These are phyloP conservation scores for Teunomyces cretensis DNA, from an alignment of 805 yeast genomes.

Conservation along the genomic window DNA sequence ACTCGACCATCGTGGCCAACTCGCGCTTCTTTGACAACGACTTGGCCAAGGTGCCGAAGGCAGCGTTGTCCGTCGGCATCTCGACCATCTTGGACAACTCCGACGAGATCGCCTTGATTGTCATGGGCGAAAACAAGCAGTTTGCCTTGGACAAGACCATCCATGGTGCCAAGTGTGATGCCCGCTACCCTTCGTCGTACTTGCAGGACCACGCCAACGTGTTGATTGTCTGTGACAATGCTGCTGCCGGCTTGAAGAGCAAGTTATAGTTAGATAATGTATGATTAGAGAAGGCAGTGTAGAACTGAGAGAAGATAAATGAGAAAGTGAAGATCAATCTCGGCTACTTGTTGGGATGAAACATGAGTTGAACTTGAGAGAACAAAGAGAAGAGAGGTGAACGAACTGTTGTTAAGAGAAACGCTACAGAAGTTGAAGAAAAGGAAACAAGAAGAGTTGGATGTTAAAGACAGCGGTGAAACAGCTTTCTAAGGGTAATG, in stretches of 20 bases:
- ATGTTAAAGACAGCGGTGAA: too few species aligned
- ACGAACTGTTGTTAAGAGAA: too few species aligned
- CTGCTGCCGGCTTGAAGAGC: slow-evolving; percentile 41
- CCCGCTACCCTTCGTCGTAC: slow-evolving; percentile 49
- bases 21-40: slow-evolving; percentile 52
- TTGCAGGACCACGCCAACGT: slow-evolving; percentile 48
- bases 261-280: slow-evolving; percentile 33
- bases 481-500: too few species aligned
- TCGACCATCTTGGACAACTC: slow-evolving; percentile 57
- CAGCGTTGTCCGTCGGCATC: slow-evolving; percentile 56
- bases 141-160: slow-evolving; percentile 49
- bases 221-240: slow-evolving; percentile 47
- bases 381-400: too few species aligned
- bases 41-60: slow-evolving; percentile 46
- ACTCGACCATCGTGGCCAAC: slow-evolving; percentile 53
- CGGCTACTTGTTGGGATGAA: too few species aligned
- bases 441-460: too few species aligned
- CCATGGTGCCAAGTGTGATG: slow-evolving; percentile 33
- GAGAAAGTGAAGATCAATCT: too few species aligned
- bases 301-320: too few species aligned
- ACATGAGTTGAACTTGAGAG: too few species aligned
- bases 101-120: slow-evolving; percentile 51
- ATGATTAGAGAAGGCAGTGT: too few species aligned
- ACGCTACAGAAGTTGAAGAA: too few species aligned
- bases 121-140: slow-evolving; percentile 47